Evolutionary conservation across 495 filamentous ascomycete genomes (phyloP).

Genomic region (Hamigera avellanea): DNA sequence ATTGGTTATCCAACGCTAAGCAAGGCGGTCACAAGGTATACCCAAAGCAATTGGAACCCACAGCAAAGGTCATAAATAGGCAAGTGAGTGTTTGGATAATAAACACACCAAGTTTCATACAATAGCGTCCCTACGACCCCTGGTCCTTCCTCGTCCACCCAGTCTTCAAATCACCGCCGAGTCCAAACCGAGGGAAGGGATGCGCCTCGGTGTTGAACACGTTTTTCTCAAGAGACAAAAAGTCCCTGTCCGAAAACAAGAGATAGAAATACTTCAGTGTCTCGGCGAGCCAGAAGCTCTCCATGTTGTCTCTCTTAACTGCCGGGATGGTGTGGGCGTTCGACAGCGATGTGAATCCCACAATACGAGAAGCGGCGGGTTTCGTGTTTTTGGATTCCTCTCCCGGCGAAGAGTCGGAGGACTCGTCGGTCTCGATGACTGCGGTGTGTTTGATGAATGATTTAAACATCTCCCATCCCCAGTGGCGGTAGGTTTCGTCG

Average conservation of each 20-base stretch:
- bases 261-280: slow-evolving; percentile 98
- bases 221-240: slow-evolving; percentile 72
- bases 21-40: no score
- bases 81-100: no score
- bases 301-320: slow-evolving; percentile 66
- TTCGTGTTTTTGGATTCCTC: slow-evolving; percentile 1
- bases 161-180: slow-evolving; percentile 65
- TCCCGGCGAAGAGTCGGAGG: slow-evolving; percentile 8
- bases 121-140: slow-evolving; percentile 11
- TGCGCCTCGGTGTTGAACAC: slow-evolving; percentile 97
- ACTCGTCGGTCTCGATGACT: slow-evolving; percentile 38
- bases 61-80: no score
- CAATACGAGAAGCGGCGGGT: slow-evolving; percentile 13
- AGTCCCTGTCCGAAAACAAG: slow-evolving; percentile 74
- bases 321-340: slow-evolving; percentile 64
- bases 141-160: slow-evolving; percentile 70
- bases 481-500: slow-evolving; percentile 79
- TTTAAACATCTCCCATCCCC: slow-evolving; percentile 99
- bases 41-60: no score
- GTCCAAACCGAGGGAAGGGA: slow-evolving; percentile 75
- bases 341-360: slow-evolving; percentile 69
- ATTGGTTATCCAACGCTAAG: no score
- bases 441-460: slow-evolving; percentile 75
- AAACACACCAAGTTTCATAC: no score
- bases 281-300: slow-evolving; percentile 95